Conservation (phyloP, 257 asterid genomes). For the Scutellaria barbata region DNA sequence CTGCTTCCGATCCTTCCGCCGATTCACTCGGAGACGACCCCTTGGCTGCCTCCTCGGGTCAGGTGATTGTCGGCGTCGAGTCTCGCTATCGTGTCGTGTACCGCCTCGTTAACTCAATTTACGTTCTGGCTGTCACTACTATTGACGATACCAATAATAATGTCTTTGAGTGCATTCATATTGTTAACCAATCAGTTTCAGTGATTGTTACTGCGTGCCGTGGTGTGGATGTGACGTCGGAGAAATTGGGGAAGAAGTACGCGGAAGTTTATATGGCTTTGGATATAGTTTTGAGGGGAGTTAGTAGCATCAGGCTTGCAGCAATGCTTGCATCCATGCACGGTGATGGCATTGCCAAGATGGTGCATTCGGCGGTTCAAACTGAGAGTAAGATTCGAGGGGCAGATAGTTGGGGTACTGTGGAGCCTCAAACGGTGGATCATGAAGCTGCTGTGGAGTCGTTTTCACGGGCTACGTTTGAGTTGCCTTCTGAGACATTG, state of each 20-base stretch:
- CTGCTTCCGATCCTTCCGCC: conserved; percentile 50
- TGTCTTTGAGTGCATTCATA: conserved; percentile 83
- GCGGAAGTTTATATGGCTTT: conserved; percentile 96
- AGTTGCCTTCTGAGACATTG: conserved; percentile 88
- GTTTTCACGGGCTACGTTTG: conserved; percentile 61
- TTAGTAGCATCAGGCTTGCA: conserved; percentile 86
- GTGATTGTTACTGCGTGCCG: conserved; percentile 93
- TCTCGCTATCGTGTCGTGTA: conserved; percentile 86
- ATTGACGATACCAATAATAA: conserved; percentile 77
- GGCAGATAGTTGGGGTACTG: conserved; percentile 76
- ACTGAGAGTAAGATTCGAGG: conserved; percentile 96
- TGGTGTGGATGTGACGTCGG: conserved; percentile 96
- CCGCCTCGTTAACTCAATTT: conserved; percentile 87
- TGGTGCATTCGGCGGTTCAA: conserved; percentile 87
- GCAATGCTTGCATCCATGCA: conserved; percentile 97
- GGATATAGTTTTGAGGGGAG: conserved; percentile 93
- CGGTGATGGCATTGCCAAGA: conserved; percentile 94
- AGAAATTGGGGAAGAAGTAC: conserved; percentile 84
- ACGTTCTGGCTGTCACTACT: conserved; percentile 87
- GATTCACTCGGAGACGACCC: conserved; percentile 92
- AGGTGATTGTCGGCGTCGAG: conserved; percentile 88
- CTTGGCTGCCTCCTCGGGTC: conserved; percentile 91
- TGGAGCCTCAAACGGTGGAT: conserved; percentile 67
- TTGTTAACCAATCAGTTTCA: conserved; percentile 91
- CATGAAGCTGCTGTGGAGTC: conserved; percentile 69